Conservation (phyloP, 768 basidiomycete genomes). For the Coprinopsis sp. region DNA sequence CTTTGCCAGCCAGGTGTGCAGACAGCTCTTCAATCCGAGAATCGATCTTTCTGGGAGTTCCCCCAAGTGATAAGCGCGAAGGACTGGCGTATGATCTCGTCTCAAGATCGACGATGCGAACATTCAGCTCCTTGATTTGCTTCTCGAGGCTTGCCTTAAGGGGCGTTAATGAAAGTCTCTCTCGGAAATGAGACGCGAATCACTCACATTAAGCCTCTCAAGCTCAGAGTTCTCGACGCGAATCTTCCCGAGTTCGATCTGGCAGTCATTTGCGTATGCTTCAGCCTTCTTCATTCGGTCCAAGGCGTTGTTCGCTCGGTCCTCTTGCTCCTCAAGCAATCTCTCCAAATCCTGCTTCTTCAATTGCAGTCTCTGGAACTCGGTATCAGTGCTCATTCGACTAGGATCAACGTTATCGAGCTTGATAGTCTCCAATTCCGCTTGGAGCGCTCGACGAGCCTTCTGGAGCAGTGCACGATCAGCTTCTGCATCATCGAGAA, state of each 20-base stretch:
- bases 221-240: constrained; percentile 79
- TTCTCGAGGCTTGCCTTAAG: constrained; percentile 76
- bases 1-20: constrained; percentile 50
- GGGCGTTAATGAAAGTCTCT: constrained; percentile 5
- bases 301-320: constrained; percentile 64
- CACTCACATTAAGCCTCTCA: constrained; percentile 67
- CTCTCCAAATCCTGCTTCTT: constrained; percentile 81
- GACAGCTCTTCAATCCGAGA: constrained; percentile 70
- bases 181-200: not conserved
- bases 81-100: constrained; percentile 63
- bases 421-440: constrained; percentile 78
- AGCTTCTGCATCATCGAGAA: constrained; percentile 82
- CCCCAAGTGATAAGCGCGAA: constrained; percentile 4
- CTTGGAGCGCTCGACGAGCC: constrained; percentile 74
- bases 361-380: constrained; percentile 69
- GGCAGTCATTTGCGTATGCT: constrained; percentile 66
- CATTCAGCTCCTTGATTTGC: constrained; percentile 78
- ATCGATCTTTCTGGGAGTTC: constrained; percentile 60
- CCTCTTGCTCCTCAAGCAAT: constrained; percentile 72
- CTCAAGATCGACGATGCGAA: constrained; percentile 78
- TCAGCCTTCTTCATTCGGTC: constrained; percentile 84
- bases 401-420: constrained; percentile 66
- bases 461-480: constrained; percentile 77
- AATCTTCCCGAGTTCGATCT: constrained; percentile 69
- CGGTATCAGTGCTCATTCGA: constrained; percentile 67